These are phyloP conservation scores for Mycena venus DNA, from an alignment of 768 basidiomycete species.

Conservation along the genomic window DNA sequence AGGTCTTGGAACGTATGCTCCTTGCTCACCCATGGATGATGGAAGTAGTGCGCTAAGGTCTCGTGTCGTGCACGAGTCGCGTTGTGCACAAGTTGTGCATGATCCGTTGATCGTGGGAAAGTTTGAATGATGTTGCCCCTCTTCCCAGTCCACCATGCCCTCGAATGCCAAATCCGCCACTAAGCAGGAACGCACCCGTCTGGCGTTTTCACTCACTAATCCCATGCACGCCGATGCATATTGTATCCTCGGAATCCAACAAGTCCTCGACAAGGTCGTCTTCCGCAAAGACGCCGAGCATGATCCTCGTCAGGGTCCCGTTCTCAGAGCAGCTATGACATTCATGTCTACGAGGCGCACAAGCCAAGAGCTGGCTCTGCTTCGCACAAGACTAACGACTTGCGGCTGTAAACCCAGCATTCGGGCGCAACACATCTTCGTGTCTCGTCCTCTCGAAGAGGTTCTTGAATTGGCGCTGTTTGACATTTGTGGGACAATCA, in stretches of 20 bases:
- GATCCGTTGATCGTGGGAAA: too few relatives aligned
- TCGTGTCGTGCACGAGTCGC: slow-evolving; percentile 4
- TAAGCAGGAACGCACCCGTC: too few relatives aligned
- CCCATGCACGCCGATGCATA: too few relatives aligned
- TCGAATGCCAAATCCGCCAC: neutral
- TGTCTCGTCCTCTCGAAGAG: neutral
- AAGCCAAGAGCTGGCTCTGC: neutral
- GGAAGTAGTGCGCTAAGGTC: slow-evolving; percentile 3
- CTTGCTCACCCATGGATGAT: slow-evolving; percentile 16
- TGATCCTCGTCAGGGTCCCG: neutral
- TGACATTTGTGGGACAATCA: neutral
- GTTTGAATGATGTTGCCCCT: too few relatives aligned
- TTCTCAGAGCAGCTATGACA: slow-evolving; percentile 1
- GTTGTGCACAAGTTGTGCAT: too few relatives aligned
- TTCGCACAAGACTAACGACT: neutral
- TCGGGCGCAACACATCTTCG: too few relatives aligned
- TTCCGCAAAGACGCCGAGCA: too few relatives aligned
- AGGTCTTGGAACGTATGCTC: slow-evolving; percentile 11
- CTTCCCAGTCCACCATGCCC: neutral
- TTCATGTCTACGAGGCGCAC: neutral
- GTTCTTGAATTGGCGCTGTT: neutral
- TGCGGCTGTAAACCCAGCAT: neutral
- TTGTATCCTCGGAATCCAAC: too few relatives aligned
- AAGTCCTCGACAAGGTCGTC: neutral
- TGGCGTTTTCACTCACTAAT: too few relatives aligned